Evolutionary conservation across 495 filamentous ascomycete genomes (phyloP), one percentile per base, ranked within the genome.

Genomic region (Penicillium longicatenatum): DNA sequence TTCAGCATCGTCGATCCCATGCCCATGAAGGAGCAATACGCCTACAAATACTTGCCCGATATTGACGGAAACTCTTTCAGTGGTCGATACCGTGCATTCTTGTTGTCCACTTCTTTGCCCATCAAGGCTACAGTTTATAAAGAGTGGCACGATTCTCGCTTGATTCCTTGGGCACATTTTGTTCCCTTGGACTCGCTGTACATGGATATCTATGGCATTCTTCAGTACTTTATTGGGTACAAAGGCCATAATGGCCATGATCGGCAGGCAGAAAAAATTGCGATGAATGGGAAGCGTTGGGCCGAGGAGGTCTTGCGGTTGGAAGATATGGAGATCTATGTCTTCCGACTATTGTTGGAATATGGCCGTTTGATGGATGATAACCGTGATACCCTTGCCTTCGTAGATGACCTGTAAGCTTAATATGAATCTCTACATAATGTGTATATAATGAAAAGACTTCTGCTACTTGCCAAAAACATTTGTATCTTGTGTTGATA

Each of bases 161-260:
- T 85, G 17, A 42, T 79, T n/a, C 80, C 83, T 0, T 86, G 83
- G 83, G 68, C 80, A 9, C 82, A 85, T 59, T 84, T 78, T 54
- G 70, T 84, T 24, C 80, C 79, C 1, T 59, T 79, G 44, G 79
- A 39, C 37, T 39, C 37, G 16, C 16, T 39, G 6, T 39, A 72
- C 55, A 69, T 73, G 54, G 68, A 69, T 43, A 68, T 73, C 63
- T 58, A 70, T n/a, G 81, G 82, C 58, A 51, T 82, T 6, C 70
- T 74, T 4, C 79, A 81, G 55, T 39, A 39, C 37, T 45, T 79
- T 42, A 60, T 76, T 16, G 64, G 59, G 20, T 83, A 63, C 51
- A 68, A 74, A 37, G 70, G 71, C 26, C 64, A 69, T n/a, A 77
- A 68, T 39, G 37, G 37, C 16, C 53, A 30, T 53, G 66, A 50